A percentile compares a stretch with the other conserved stretches of the same genome.
Conservation (phyloP, 1,284 basidiomycete genomes). For the Ceratobasidium sp. region DNA sequence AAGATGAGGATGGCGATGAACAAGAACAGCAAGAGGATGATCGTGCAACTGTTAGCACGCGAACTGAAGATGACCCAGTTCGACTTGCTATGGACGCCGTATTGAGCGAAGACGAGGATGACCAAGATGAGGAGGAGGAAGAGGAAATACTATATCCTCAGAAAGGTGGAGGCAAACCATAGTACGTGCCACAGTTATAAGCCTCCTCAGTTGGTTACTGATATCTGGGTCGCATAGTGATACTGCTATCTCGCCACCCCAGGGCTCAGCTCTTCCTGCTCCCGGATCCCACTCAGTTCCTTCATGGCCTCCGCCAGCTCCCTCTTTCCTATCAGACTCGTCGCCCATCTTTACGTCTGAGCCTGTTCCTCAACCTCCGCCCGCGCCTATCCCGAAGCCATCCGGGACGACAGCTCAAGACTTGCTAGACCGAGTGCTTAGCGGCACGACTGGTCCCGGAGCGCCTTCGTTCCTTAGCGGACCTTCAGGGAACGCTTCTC, state of each 20-base stretch:
- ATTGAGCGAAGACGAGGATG: constrained; percentile 63
- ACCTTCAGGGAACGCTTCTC: neutral
- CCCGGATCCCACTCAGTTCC: constrained; percentile 46
- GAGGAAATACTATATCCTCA: constrained; percentile 75
- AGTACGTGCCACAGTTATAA: neutral
- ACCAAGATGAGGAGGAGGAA: constrained; percentile 63
- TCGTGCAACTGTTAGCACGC: constrained; percentile 74
- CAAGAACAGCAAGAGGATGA: constrained; percentile 70
- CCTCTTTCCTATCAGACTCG: constrained; percentile 46
- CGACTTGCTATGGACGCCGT: constrained; percentile 80
- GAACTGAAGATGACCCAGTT: constrained; percentile 86
- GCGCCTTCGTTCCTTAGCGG: constrained; percentile 29
- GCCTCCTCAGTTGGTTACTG: neutral
- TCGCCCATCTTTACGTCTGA: constrained; percentile 30
- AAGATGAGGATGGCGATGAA: constrained; percentile 38
- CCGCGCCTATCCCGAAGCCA: constrained; percentile 47
- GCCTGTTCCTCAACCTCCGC: constrained; percentile 28
- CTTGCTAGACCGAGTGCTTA: constrained; percentile 70
- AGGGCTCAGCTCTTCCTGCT: constrained; percentile 33
- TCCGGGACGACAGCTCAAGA: constrained; percentile 72
- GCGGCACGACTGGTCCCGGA: constrained; percentile 46
- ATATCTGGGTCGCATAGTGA: constrained; percentile 8
- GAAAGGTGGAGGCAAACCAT: constrained; percentile 59
- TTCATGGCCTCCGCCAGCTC: constrained; percentile 46
- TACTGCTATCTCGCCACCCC: constrained; percentile 44